Evolutionary conservation across 106 monocot species (phyloP).

Genomic region (Vanilla planifolia): DNA sequence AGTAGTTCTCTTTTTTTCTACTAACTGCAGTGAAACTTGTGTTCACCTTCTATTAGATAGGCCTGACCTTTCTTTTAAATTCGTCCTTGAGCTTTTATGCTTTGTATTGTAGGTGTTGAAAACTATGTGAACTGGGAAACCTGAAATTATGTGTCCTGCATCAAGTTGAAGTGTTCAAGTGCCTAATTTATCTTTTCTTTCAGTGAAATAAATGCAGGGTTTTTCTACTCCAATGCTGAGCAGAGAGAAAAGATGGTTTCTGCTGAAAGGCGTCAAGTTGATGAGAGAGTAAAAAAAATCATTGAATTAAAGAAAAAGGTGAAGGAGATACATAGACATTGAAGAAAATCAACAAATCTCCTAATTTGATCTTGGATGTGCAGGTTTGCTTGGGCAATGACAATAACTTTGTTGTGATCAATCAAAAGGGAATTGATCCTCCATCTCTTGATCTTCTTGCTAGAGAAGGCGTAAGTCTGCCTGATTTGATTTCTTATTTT

Average conservation of each 20-base stretch:
- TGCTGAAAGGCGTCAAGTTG: constrained; percentile 95
- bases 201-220: constrained; percentile 99
- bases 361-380: not conserved
- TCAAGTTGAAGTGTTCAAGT: constrained; percentile 1
- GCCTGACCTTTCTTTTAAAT: too few relatives aligned
- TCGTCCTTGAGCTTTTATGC: too few relatives aligned
- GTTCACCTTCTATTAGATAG: too few relatives aligned
- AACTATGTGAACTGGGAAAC: too few relatives aligned
- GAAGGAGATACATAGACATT: not conserved
- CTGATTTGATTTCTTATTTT: not conserved
- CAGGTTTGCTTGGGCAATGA: constrained; percentile 79
- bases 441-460: constrained; percentile 93
- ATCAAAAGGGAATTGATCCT: constrained; percentile 99
- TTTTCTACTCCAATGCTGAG: constrained; percentile 97
- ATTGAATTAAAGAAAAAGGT: constrained; percentile 95
- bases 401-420: constrained; percentile 91
- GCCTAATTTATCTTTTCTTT: constrained; percentile 11
- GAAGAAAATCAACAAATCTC: not conserved
- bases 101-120: too few relatives aligned
- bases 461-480: constrained; percentile 80
- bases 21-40: too few relatives aligned
- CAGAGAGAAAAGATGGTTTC: constrained; percentile 98
- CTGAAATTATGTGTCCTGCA: too few relatives aligned
- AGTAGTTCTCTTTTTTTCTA: too few relatives aligned
- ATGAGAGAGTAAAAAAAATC: constrained; percentile 77